Conservation (phyloP, 768 basidiomycete genomes). For the Lactarius hatsudake region DNA sequence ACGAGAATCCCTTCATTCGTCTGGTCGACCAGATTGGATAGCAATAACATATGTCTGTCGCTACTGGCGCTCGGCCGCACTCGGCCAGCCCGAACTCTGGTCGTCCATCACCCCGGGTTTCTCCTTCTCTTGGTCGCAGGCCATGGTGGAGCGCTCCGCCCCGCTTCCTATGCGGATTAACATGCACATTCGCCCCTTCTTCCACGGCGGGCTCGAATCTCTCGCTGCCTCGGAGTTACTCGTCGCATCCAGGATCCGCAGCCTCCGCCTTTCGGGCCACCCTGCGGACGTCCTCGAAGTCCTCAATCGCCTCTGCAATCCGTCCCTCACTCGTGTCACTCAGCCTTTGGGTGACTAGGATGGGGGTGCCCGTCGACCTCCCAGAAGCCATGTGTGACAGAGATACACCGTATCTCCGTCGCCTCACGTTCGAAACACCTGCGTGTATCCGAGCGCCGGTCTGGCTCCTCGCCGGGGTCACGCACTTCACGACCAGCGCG, state of each 20-base stretch:
- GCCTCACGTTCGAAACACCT: constrained; percentile 7
- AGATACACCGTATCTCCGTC: constrained; percentile 8
- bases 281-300: constrained; percentile 5
- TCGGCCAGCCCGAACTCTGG: constrained; percentile 20
- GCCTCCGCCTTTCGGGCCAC: constrained; percentile 14
- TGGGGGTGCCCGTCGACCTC: constrained; percentile 1
- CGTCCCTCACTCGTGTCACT: constrained; percentile 11
- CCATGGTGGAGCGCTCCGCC: constrained; percentile 21
- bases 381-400: constrained; percentile 6
- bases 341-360: background rate
- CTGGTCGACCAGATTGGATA: constrained; percentile 11
- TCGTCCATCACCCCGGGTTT: constrained; percentile 13
- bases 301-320: background rate
- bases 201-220: constrained; percentile 1
- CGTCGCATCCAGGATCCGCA: constrained; percentile 10
- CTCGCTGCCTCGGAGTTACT: background rate
- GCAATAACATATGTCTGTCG: constrained; percentile 15
- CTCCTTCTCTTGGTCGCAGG: constrained; percentile 15
- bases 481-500: constrained; percentile 18
- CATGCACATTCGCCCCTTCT: constrained; percentile 6
- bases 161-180: constrained; percentile 14
- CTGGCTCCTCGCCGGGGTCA: constrained; percentile 12
- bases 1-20: background rate
- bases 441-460: constrained; percentile 6
- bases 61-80: constrained; percentile 17